Evolutionary conservation across 805 yeast species (phyloP), one percentile per base, ranked within the genome.

Genomic region (Hemisphaericaspora nanyangensis): DNA sequence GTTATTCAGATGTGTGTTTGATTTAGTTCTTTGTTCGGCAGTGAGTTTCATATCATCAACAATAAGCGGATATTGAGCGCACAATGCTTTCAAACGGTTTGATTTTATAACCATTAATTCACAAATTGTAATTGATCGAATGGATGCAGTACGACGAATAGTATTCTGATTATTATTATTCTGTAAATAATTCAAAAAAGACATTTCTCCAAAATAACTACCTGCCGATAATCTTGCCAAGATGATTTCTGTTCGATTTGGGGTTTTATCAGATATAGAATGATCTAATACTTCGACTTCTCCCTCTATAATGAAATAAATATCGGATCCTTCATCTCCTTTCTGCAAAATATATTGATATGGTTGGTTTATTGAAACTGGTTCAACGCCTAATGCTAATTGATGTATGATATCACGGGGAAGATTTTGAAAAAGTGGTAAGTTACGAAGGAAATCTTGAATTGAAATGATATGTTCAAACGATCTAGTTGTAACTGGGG

Each of bases 201-300:
- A 76, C 81, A 83, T 80, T 56, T 83, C 91, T 17, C 93, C 93
- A 60, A 84, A 82, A 58, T 80, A 82, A 25, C 79, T 72, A 16
- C 85, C 86, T 12, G 77, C 59, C 2, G 77, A 71, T 18, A 85
- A 60, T 41, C 86, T 68, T 4, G 85, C 88, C 28, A 79, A 54
- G 1, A 72, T 63, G 26, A 61, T 58, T 37, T 72, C 77, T 15
- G 62, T 60, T 25, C 38, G 37, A 5, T 43, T 31, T 7, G 35
- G 40, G 10, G n/a, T 6, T 16, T 51, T 44, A 39, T 61, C 77
- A n/a, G n/a, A n/a, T n/a, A n/a, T n/a, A 3, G 26, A 22, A 22
- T 12, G 11, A 8, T 8, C 8, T 7, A 82, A 42, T 0, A 82
- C 86, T 54, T 85, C 90, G 5, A 82, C 85, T 48, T 78, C 82